A percentile compares a stretch with the other conserved stretches of the same genome.
phyloP scores from a whole-genome alignment of 805 yeast genomes.

The Candida mattraensis region DNA sequence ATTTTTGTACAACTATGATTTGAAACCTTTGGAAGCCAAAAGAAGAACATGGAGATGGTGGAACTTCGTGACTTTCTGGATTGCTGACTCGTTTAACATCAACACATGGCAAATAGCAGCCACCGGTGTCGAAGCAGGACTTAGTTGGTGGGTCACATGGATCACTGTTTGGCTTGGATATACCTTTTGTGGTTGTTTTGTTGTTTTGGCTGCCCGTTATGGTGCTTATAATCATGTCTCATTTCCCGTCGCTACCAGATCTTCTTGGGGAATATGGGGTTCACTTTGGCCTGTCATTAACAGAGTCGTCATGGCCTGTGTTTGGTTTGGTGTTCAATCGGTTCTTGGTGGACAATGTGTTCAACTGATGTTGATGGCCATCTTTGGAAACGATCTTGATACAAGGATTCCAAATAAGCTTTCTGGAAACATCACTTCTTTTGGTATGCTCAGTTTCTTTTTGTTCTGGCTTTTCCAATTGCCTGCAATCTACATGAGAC shows the following conservation, averaged over 20 bases:
- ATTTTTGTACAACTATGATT: constrained; percentile 71
- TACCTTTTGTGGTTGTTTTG: constrained; percentile 64
- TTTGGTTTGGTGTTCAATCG: constrained; percentile 88
- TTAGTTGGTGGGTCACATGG: constrained; percentile 93
- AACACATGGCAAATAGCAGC: constrained; percentile 92
- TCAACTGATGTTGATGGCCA: constrained; percentile 69
- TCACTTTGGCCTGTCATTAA: constrained; percentile 86
- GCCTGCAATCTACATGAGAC: constrained; percentile 79
- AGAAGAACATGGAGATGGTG: constrained; percentile 87
- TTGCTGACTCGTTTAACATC: constrained; percentile 86
- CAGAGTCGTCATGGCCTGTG: constrained; percentile 73
- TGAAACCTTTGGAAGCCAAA: constrained; percentile 71
- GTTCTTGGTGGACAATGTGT: constrained; percentile 86
- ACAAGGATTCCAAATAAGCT: constrained; percentile 63
- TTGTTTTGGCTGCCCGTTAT: constrained; percentile 69
- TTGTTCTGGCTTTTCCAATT: constrained; percentile 77
- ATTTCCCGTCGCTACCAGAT: constrained; percentile 79
- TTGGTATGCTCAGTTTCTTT: constrained; percentile 73
- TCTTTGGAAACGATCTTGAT: constrained; percentile 67
- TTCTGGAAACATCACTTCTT: constrained; percentile 59
- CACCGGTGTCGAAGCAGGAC: constrained; percentile 74
- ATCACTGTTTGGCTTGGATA: constrained; percentile 87
- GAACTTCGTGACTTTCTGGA: constrained; percentile 79
- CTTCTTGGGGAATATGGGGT: constrained; percentile 86
- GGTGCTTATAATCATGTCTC: constrained; percentile 81